Evolutionary conservation across 75 land plant genomes (phyloP).

Genomic region (Chamaecyparis obtusa): DNA sequence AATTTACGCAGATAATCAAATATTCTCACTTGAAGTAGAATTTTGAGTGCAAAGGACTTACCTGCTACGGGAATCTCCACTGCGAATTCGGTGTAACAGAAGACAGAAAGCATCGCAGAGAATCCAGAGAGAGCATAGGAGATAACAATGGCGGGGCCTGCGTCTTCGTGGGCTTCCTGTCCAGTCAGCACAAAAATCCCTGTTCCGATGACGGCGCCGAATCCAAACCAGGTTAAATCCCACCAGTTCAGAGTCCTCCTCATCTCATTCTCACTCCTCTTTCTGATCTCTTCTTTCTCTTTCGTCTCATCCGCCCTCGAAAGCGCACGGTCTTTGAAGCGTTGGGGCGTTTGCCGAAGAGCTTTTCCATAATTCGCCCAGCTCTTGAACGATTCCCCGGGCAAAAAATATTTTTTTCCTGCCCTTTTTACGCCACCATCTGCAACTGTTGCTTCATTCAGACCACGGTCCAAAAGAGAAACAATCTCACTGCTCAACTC

Average conservation of each 20-base stretch:
- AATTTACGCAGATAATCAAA: no score
- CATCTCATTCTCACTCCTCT: conserved; percentile 52
- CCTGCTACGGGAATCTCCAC: conserved; percentile 89
- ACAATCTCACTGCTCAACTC: not conserved
- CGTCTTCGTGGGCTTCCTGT: conserved; percentile 51
- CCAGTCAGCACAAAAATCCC: conserved; percentile 92
- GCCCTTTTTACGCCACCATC: not conserved
- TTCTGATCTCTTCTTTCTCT: conserved; percentile 40
- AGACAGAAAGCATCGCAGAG: conserved; percentile 84
- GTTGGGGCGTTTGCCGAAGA: conserved; percentile 28
- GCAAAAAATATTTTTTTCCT: conserved; percentile 44
- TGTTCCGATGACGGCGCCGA: conserved; percentile 81
- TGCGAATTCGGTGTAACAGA: conserved; percentile 93
- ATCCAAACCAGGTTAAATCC: conserved; percentile 83
- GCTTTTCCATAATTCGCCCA: conserved; percentile 58
- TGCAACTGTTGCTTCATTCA: not conserved
- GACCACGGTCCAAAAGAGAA: not conserved
- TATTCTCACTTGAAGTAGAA: no score
- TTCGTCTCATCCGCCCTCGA: conserved; percentile 39
- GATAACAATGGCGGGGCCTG: conserved; percentile 77
- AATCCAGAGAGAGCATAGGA: conserved; percentile 70
- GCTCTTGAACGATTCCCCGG: conserved; percentile 71
- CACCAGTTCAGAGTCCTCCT: conserved; percentile 71
- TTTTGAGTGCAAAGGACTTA: not conserved
- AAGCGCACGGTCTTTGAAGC: conserved; percentile 53